Base-by-base conservation (phyloP, 2,329 filamentous ascomycete species). In the Botryotinia narcissicola region DNA sequence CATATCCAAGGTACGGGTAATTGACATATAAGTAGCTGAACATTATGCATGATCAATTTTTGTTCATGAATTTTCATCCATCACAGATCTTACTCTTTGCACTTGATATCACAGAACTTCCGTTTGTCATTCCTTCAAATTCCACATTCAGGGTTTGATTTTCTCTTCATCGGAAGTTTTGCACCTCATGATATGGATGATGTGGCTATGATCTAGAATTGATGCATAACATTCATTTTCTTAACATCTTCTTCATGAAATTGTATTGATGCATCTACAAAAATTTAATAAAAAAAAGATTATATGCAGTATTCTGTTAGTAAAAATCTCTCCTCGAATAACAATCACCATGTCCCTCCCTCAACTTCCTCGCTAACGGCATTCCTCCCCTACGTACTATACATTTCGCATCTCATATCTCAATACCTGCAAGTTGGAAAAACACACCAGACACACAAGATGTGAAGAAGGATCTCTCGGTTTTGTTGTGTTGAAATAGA, bases 391-490 rank as follows among this genome's bases (percentile, higher is more conserved):
- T 20, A 40, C 35, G 35, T 40, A 40, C 37, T 7, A 3, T 6
- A 40, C 2, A n/a, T 29, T 61, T 40, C 22, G n/a, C 14, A n/a
- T 54, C 46, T n/a, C 18, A 60, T 22, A 57, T 29, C 32, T 12
- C 22, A 61, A n/a, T 18, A 61, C 22, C 5, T n/a, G 4, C 14
- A 54, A 54, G 25, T 14, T 54, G 25, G 5, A 14, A 7, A n/a
- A n/a, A 44, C 18, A 16, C 40, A 42, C 2, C 48, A 51, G 14
- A 54, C 16, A 16, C 4, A 16, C 12, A 54, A 16, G 2, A n/a
- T 7, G 5, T 16, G 25, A 54, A n/a, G 42, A 7, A n/a, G 7
- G 1, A 8, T n/a, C 6, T 12, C 10, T 16, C 4, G 4, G 1
- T 14, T 2, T 54, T 5, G 1, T n/a, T 2, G 4, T 54, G 48